Evolutionary conservation across 352 stramenopile genomes (phyloP).

Genomic region (Elongisporangium anandrum): DNA sequence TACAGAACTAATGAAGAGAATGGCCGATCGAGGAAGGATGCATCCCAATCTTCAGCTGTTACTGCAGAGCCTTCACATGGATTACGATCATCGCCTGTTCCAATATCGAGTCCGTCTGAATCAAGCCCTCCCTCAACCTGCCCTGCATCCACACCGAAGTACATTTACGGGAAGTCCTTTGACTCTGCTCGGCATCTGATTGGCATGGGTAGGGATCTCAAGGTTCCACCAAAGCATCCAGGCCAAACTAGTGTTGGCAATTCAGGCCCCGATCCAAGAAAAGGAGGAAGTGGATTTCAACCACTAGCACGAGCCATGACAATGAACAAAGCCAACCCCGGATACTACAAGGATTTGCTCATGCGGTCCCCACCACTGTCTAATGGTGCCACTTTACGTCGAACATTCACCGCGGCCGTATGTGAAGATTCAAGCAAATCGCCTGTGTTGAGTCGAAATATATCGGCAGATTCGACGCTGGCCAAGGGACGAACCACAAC

Average conservation of each 20-base stretch:
- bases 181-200: background rate
- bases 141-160: background rate
- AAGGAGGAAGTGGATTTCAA: constrained; percentile 10
- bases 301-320: constrained; percentile 23
- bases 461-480: background rate
- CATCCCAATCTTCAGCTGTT: too few relatives aligned
- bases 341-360: constrained; percentile 7
- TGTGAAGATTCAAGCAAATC: constrained; percentile 9
- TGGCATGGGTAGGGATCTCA: background rate
- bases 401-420: background rate
- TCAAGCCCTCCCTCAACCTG: background rate
- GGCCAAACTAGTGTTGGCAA: background rate
- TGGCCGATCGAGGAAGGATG: too few relatives aligned
- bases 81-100: background rate
- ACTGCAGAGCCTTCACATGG: background rate
- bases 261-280: constrained; percentile 2
- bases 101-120: background rate
- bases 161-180: constrained; percentile 2
- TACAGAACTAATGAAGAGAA: too few relatives aligned
- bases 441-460: constrained; percentile 2
- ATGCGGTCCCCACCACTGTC: constrained; percentile 1
- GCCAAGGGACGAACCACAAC: background rate
- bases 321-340: constrained; percentile 20
- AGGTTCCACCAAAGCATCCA: background rate
- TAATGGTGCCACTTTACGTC: background rate